Conservation (phyloP, 371 early-diverging fungal genomes). For the Apophysomyces trapeziformis region DNA sequence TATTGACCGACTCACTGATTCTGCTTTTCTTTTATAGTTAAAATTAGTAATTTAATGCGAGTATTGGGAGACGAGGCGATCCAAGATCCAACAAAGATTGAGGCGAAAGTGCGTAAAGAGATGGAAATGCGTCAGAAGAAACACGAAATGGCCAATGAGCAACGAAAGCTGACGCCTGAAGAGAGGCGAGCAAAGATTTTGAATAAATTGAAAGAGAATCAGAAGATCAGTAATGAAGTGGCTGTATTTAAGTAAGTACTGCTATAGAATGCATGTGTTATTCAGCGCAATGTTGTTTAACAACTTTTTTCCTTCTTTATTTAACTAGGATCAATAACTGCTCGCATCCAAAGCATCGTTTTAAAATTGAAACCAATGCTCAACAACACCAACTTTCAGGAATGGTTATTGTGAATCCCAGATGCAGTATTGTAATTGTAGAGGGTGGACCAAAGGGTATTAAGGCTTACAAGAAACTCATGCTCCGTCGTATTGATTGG, state of each 20-base stretch:
- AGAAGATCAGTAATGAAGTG: conserved; percentile 62
- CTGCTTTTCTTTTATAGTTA: conserved; percentile 49
- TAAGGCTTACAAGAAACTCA: conserved; percentile 91
- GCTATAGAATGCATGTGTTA: neutral
- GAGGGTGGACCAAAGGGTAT: conserved; percentile 94
- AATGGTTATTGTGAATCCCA: conserved; percentile 72
- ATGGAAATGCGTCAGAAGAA: conserved; percentile 80
- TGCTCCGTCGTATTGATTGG: conserved; percentile 97
- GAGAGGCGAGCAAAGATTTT: conserved; percentile 79
- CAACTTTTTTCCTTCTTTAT: too few species aligned
- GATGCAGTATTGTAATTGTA: conserved; percentile 83
- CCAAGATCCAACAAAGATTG: conserved; percentile 92
- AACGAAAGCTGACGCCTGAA: conserved; percentile 86
- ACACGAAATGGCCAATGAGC: conserved; percentile 82
- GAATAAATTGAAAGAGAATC: conserved; percentile 77
- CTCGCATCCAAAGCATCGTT: conserved; percentile 75
- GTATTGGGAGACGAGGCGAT: conserved; percentile 91
- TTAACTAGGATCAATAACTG: conserved; percentile 72
- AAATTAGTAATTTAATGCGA: conserved; percentile 92
- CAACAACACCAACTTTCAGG: conserved; percentile 86
- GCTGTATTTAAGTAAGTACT: conserved; percentile 80
- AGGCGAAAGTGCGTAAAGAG: conserved; percentile 87
- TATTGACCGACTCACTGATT: neutral
- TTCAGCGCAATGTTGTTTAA: neutral
- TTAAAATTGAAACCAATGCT: conserved; percentile 92